Conservation (phyloP, 2,329 filamentous ascomycete genomes). For the Calcarisporium arbuscula region DNA sequence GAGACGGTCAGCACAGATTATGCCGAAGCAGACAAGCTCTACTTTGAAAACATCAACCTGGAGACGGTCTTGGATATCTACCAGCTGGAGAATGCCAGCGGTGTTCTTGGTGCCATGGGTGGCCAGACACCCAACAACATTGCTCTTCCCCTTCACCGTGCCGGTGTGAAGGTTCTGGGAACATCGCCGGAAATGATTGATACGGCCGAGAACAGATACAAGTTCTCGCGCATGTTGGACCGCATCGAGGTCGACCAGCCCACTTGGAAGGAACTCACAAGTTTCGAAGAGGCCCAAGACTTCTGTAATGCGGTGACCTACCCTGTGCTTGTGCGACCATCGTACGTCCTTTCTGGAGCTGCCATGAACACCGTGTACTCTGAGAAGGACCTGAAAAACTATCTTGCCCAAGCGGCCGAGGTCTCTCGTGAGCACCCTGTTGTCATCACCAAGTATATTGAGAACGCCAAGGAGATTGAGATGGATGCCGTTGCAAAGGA, state of each 20-base stretch:
- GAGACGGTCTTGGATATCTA: constrained; percentile 94
- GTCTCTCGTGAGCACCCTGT: constrained; percentile 95
- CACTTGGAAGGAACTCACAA: constrained; percentile 95
- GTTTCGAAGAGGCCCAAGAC: constrained; percentile 78
- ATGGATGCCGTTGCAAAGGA: constrained; percentile 96
- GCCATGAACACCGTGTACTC: constrained; percentile 99
- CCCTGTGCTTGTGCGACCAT: constrained; percentile 89
- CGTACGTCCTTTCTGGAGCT: constrained; percentile 92
- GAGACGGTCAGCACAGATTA: constrained; percentile 89
- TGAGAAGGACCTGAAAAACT: constrained; percentile 81
- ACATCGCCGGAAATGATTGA: constrained; percentile 99
- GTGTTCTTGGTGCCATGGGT: constrained; percentile 92
- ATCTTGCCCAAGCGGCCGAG: constrained; percentile 83
- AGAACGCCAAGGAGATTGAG: constrained; percentile 98
- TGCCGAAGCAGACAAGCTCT: constrained; percentile 88
- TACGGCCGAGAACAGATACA: constrained; percentile 93
- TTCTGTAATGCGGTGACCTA: constrained; percentile 90
- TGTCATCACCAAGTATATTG: constrained; percentile 98
- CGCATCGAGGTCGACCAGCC: constrained; percentile 93
- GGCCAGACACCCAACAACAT: constrained; percentile 98
- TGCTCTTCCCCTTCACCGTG: constrained; percentile 77
- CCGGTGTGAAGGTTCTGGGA: constrained; percentile 87
- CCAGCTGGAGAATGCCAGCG: constrained; percentile 72
- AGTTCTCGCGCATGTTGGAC: constrained; percentile 97
- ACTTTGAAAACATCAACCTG: constrained; percentile 92